Evolutionary conservation across 2,329 filamentous ascomycete genomes (phyloP).

Genomic region (Fusarium anthophilum): DNA sequence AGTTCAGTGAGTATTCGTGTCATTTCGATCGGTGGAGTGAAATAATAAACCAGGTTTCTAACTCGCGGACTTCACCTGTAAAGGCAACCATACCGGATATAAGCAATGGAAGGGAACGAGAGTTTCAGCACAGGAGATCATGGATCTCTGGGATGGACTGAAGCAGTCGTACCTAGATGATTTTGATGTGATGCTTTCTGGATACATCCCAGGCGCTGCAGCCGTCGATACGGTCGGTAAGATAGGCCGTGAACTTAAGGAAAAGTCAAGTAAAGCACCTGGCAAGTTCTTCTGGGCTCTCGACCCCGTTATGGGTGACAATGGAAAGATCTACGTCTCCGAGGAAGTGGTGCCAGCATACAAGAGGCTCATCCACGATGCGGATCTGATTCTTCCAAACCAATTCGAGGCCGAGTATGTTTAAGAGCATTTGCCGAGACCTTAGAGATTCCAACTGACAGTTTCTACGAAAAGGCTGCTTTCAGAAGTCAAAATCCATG

Average conservation of each 20-base stretch:
- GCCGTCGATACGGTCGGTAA: conserved; percentile 84
- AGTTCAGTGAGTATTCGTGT: conserved; percentile 78
- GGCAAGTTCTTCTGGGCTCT: conserved; percentile 96
- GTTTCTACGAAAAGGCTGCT: conserved; percentile 68
- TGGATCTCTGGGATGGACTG: conserved; percentile 84
- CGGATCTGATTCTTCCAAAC: conserved; percentile 93
- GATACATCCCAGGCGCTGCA: conserved; percentile 89
- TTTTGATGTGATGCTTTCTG: conserved; percentile 94
- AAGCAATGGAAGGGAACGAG: conserved; percentile 86
- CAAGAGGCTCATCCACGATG: conserved; percentile 78
- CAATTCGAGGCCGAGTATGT: conserved; percentile 95
- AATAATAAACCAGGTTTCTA: background rate
- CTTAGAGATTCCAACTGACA: background rate
- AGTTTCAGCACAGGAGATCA: conserved; percentile 83
- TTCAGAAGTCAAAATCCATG: conserved; percentile 83
- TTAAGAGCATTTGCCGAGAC: conserved; percentile 11
- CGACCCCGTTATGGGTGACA: conserved; percentile 98
- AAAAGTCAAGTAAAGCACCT: conserved; percentile 67
- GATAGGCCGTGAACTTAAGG: conserved; percentile 83
- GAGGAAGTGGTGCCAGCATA: conserved; percentile 93
- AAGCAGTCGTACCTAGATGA: conserved; percentile 84
- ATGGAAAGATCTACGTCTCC: conserved; percentile 89
- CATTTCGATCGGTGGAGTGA: background rate
- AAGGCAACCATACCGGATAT: conserved; percentile 96
- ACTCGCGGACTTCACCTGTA: conserved; percentile 4